phyloP scores from a whole-genome alignment of 1,139 yeast genomes.

The Yamadazyma membranifaciens region DNA sequence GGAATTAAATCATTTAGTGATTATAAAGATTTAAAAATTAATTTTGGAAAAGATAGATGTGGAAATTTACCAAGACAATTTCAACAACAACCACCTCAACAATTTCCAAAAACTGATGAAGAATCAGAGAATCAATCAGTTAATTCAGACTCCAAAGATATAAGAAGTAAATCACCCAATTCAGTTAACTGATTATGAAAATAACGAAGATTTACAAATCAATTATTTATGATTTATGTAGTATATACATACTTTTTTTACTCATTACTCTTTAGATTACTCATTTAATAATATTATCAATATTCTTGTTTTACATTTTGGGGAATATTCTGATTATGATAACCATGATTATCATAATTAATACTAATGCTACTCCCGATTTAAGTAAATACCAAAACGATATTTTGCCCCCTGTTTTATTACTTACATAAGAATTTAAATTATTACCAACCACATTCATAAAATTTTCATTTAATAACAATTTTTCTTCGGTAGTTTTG shows the following conservation, averaged over 20 bases:
- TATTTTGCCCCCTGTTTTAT: constrained; percentile 40
- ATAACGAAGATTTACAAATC: background rate
- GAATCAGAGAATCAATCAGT: constrained; percentile 1
- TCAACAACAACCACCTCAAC: constrained; percentile 23
- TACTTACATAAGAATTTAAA: constrained; percentile 34
- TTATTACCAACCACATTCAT: constrained; percentile 39
- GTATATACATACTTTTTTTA: constrained; percentile 4
- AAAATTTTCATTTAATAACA: constrained; percentile 34
- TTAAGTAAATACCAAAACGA: constrained; percentile 37
- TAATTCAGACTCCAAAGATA: background rate
- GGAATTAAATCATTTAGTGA: constrained; percentile 50
- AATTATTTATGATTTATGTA: constrained; percentile 8
- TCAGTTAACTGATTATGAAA: too few species aligned
- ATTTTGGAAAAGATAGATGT: constrained; percentile 90
- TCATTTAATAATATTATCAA: too few species aligned
- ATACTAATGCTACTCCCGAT: constrained; percentile 20
- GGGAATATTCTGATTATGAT: constrained; percentile 28
- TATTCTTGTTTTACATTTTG: constrained; percentile 16
- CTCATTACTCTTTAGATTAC: background rate
- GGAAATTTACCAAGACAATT: constrained; percentile 73
- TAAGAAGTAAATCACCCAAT: background rate
- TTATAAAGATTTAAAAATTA: constrained; percentile 64
- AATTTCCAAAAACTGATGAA: constrained; percentile 6
- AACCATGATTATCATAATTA: constrained; percentile 28
- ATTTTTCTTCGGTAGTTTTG: constrained; percentile 36